phyloP scores from a whole-genome alignment of 495 filamentous ascomycete genomes.

The Neurospora sp. region DNA sequence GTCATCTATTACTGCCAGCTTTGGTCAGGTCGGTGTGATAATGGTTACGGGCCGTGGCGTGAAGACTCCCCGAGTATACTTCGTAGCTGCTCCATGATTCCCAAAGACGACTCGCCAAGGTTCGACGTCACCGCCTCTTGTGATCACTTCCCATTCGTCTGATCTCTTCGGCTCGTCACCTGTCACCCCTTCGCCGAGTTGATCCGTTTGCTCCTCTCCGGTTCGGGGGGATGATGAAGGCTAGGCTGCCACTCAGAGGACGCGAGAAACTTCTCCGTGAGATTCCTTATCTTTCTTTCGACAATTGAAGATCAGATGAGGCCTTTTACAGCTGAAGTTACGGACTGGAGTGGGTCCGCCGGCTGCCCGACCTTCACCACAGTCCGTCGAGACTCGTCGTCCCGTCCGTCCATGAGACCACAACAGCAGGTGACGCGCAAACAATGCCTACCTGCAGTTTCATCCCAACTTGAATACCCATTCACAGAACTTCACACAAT shows the following conservation, averaged over 20 bases:
- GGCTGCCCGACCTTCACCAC: background rate
- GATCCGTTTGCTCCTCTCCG: background rate
- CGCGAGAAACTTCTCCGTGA: background rate
- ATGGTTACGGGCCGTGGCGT: background rate
- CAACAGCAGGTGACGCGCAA: background rate
- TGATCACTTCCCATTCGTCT: background rate
- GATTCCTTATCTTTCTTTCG: background rate
- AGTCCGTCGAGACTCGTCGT: background rate
- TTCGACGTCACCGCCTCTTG: background rate
- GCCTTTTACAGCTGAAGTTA: background rate
- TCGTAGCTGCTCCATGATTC: background rate
- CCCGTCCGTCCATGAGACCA: background rate
- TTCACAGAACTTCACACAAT: background rate
- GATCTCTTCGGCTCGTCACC: background rate
- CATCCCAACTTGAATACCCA: background rate
- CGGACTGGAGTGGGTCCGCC: background rate
- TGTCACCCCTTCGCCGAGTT: background rate
- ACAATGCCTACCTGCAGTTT: background rate
- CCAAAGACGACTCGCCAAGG: background rate
- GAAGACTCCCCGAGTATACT: background rate
- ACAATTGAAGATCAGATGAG: background rate
- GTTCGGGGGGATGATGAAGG: background rate
- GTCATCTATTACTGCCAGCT: background rate
- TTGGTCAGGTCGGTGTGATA: background rate
- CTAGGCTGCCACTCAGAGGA: background rate